These are phyloP conservation scores for Phyllosticta citribraziliensis DNA, from an alignment of 2,329 filamentous ascomycete species.

Conservation along the genomic window DNA sequence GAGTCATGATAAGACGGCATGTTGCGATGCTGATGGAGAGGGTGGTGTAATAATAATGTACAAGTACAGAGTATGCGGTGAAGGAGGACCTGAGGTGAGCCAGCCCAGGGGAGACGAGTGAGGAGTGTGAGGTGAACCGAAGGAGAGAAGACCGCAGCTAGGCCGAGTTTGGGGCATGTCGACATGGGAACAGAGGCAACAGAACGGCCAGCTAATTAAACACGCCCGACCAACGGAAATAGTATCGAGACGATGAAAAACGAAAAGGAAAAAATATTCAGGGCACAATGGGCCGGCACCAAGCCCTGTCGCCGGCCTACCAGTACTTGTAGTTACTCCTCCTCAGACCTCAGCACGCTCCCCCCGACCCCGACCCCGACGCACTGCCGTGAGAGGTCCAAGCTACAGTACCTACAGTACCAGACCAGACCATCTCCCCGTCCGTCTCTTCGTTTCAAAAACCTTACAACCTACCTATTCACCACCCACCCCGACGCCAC, in stretches of 20 bases:
- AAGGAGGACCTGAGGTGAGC: too few relatives aligned
- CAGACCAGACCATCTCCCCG: background rate
- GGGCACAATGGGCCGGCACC: too few relatives aligned
- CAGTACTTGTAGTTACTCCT: too few relatives aligned
- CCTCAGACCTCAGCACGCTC: background rate
- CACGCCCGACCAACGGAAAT: background rate
- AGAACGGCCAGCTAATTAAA: background rate
- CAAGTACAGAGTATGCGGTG: background rate
- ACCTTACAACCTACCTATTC: background rate
- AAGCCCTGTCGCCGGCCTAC: too few relatives aligned
- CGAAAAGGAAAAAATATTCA: background rate
- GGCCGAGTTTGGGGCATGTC: background rate
- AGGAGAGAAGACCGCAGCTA: background rate
- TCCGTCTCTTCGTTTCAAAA: slow-evolving; percentile 7
- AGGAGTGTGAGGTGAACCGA: background rate
- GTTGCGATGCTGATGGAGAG: background rate
- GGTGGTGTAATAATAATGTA: background rate
- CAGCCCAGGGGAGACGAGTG: too few relatives aligned
- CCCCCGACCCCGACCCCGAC: background rate
- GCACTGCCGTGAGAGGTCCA: background rate
- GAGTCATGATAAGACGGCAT: background rate
- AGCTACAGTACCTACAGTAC: too few relatives aligned
- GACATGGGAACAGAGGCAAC: background rate
- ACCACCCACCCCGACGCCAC: slow-evolving; percentile 3
- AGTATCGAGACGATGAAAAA: background rate